These are phyloP conservation scores for Scalesia atractyloides DNA, from an alignment of 129 eudicot genomes.

Conservation along the genomic window DNA sequence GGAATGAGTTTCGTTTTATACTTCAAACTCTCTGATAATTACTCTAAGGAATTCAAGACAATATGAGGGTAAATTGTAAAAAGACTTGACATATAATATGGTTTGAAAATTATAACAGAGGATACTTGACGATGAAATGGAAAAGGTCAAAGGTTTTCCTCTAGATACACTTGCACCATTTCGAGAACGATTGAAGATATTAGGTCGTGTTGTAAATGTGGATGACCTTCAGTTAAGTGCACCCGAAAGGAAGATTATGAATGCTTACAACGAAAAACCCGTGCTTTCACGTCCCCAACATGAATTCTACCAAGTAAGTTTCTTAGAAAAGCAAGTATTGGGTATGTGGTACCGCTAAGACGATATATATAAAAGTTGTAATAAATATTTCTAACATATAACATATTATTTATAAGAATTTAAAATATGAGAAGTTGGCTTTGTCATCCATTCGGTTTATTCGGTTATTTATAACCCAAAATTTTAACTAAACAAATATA, in stretches of 20 bases:
- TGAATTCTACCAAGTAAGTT: slow-evolving; percentile 53
- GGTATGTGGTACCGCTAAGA: too few relatives aligned
- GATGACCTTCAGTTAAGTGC: slow-evolving; percentile 79
- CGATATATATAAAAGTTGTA: too few relatives aligned
- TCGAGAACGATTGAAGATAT: slow-evolving; percentile 86
- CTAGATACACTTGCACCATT: slow-evolving; percentile 62
- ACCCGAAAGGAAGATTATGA: slow-evolving; percentile 79
- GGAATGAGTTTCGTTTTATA: slow-evolving; percentile 81
- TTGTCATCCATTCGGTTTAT: too few relatives aligned
- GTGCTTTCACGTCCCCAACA: slow-evolving; percentile 35
- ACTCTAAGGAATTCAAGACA: slow-evolving; percentile 78
- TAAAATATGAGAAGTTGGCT: too few relatives aligned
- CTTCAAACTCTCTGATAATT: slow-evolving; percentile 76
- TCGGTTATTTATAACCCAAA: too few relatives aligned
- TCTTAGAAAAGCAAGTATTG: neutral
- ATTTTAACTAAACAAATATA: too few relatives aligned
- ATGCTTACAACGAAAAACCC: slow-evolving; percentile 32
- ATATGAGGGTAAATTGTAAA: slow-evolving; percentile 73
- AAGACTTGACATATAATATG: neutral
- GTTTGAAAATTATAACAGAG: slow-evolving; percentile 48
- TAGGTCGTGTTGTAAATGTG: slow-evolving; percentile 84
- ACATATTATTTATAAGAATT: too few relatives aligned
- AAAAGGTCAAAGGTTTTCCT: slow-evolving; percentile 81
- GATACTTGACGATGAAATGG: slow-evolving; percentile 72
- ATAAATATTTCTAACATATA: too few relatives aligned